phyloP scores from a whole-genome alignment of 83 land plant genomes.

The Larix sibirica region DNA sequence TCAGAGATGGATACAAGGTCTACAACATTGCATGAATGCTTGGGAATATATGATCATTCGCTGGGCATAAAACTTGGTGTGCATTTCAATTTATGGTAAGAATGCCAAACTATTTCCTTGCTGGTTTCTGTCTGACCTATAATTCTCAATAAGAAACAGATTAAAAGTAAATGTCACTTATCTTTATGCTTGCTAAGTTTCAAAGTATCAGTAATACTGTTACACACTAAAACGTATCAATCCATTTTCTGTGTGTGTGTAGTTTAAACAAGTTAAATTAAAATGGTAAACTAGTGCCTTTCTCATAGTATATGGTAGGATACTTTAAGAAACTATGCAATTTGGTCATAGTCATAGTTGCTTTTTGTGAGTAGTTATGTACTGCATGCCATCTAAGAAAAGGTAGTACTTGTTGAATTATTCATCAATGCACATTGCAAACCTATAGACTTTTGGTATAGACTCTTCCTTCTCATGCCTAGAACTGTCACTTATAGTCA shows the following conservation, averaged over 20 bases:
- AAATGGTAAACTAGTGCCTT: neutral
- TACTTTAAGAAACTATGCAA: neutral
- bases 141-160: neutral
- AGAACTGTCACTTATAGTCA: neutral
- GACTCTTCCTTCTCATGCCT: neutral
- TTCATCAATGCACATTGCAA: neutral
- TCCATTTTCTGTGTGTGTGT: neutral
- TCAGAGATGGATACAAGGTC: constrained; percentile 47
- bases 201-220: neutral
- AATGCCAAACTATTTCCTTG: neutral
- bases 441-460: neutral
- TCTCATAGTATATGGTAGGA: neutral
- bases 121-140: neutral
- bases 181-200: neutral
- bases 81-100: constrained; percentile 81
- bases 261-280: neutral
- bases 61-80: constrained; percentile 76
- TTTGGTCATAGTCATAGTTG: neutral
- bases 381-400: neutral
- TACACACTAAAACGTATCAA: neutral
- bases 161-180: neutral
- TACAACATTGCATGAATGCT: constrained; percentile 58
- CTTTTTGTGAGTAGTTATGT: neutral
- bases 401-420: neutral
- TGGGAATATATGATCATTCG: constrained; percentile 80